Evolutionary conservation across 768 basidiomycete species (phyloP).

Genomic region (Strobilomyces echinocephalus): DNA sequence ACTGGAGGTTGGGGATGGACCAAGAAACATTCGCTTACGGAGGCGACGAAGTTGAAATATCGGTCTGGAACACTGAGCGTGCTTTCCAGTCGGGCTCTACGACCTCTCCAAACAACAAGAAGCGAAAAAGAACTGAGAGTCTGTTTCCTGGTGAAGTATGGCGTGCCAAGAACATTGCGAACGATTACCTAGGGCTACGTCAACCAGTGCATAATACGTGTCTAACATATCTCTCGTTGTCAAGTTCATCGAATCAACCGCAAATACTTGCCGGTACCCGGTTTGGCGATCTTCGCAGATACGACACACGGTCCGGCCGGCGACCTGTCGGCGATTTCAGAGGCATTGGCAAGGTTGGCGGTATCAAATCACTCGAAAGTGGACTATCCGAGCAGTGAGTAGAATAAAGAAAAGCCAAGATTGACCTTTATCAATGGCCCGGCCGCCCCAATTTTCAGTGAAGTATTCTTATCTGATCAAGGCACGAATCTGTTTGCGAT

Average conservation of each 20-base stretch:
- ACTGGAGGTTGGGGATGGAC: slow-evolving; percentile 57
- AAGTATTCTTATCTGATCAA: slow-evolving; percentile 65
- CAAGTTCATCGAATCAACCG: slow-evolving; percentile 31
- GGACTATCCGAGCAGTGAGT: slow-evolving; percentile 65
- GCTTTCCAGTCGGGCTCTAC: slow-evolving; percentile 36
- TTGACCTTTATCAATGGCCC: not conserved
- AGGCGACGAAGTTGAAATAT: slow-evolving; percentile 82
- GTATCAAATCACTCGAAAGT: slow-evolving; percentile 53
- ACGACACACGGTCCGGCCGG: slow-evolving; percentile 68
- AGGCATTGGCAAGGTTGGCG: slow-evolving; percentile 53
- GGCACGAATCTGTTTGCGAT: slow-evolving; percentile 59
- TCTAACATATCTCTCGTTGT: slow-evolving; percentile 52
- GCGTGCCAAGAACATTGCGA: slow-evolving; percentile 83
- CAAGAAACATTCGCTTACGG: slow-evolving; percentile 68
- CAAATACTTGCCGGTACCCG: slow-evolving; percentile 70
- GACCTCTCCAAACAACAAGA: slow-evolving; percentile 23
- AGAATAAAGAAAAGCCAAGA: not conserved
- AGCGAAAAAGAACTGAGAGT: slow-evolving; percentile 56
- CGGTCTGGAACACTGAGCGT: slow-evolving; percentile 71
- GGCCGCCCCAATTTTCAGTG: slow-evolving; percentile 36
- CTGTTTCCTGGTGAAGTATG: slow-evolving; percentile 73
- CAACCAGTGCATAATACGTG: slow-evolving; percentile 75
- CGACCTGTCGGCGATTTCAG: slow-evolving; percentile 69
- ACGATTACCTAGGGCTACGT: slow-evolving; percentile 69
- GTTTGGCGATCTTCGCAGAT: slow-evolving; percentile 67